Base-by-base conservation (phyloP, 2,329 filamentous ascomycete genomes). In the Hysterium pulicare region DNA sequence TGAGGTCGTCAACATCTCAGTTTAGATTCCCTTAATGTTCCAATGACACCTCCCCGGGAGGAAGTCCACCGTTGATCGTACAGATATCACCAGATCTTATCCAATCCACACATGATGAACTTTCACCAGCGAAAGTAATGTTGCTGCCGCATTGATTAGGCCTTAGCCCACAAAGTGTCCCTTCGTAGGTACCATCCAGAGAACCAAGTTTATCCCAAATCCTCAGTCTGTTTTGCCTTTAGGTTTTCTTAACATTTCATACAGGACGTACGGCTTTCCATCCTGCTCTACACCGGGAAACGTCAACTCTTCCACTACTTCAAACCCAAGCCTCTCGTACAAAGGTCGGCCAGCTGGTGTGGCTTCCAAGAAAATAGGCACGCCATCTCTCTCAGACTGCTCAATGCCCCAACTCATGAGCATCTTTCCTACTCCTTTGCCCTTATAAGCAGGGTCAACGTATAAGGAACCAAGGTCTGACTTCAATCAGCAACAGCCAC, bases 361-460 rank as follows among this genome's bases (percentile, higher is more conserved):
- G 7, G 43, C 38, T 40, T 54, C 52, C 9, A 57, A 32, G 42
- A 51, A 55, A 7, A 49, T 33, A 1, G 45, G 45, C 11, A 49
- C 31, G 1, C 47, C 48, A n/a, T 48, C 51, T 17, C 24, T 19
- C 41, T 57, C 52, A 2, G 50, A 45, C 20, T 48, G 38, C 19
- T 49, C 30, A 11, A 52, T 17, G 1, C 53, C 53, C 39, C 41
- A 42, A 22, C 55, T 17, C 22, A 58, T n/a, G 30, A 58, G 21
- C 33, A 19, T 24, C 13, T 26, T 32, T 3, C 52, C 52, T 15
- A 57, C 38, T 26, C 55, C 55, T 33, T 45, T 26, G 5, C 50
- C 37, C 31, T 54, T 50, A 33, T 49, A 46, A n/a, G 33, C 40
- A 4, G 52, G 52, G 24, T 52, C 41, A 11, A 54, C 50, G 15